Evolutionary conservation across 768 basidiomycete genomes (phyloP), one percentile per base, ranked within the genome.

Genomic region (Cystoderma amianthinum): DNA sequence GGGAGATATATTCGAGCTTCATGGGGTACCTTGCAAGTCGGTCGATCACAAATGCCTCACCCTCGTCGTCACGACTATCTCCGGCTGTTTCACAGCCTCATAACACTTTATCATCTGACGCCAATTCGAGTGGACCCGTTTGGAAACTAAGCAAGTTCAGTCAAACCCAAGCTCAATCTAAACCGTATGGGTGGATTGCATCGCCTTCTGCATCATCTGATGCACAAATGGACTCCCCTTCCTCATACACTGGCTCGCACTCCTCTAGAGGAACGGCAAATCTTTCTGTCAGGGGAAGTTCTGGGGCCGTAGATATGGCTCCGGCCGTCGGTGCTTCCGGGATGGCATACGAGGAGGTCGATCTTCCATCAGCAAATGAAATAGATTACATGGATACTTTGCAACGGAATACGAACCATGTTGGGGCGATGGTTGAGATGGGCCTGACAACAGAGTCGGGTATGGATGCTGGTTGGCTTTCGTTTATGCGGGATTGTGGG

Each of bases 401-500:
- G n/a, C n/a, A n/a, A n/a, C 24, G 16, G 19, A 11, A 17, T 16
- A 32, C 30, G 48, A 58, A 61, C 38, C 49, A 56, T 4, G 49
- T 55, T 18, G 61, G 58, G n/a, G 58, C 62, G 11, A 52, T 64
- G 45, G 57, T 71, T 4, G 71, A 72, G 43, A 52, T 73, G 39
- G 72, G 71, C 15, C 46, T 73, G 28, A 62, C 68, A 38, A 64
- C 62, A 23, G 68, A 71, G 44, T 65, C 65, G 32, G 63, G 63
- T 18, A 66, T 71, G 57, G 70, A 75, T 46, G 64, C 67, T 3
- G 65, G 64, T 5, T 75, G 73, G 73, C 43, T 72, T 30, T 63
- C 68, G 6, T 73, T 73, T 46, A 71, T 74, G 57, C 62, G 62
- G 24, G 69, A 74, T 48, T 71, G 67, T 52, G 73, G 73, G 5